A percentile compares a stretch with the other conserved stretches of the same genome.
phyloP scores from a whole-genome alignment of 2,329 filamentous ascomycete species.

The Didymella exigua region DNA sequence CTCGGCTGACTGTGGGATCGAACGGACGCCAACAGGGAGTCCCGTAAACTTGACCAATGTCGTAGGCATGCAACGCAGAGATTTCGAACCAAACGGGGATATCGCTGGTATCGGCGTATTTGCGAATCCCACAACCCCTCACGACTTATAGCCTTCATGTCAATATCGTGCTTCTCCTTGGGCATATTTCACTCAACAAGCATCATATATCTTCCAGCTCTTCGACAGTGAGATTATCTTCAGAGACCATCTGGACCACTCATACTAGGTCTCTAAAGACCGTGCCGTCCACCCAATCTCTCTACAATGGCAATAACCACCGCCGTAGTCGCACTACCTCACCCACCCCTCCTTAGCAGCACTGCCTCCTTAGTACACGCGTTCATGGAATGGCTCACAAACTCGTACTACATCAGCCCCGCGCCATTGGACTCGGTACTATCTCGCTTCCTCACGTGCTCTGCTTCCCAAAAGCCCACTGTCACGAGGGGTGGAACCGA shows the following conservation, averaged over 20 bases:
- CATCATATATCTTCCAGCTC: too few relatives aligned
- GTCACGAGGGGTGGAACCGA: not conserved
- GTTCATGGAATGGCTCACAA: conserved; percentile 34
- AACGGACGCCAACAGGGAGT: not conserved
- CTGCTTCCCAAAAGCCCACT: not conserved
- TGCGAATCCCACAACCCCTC: too few relatives aligned
- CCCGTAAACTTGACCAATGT: not conserved
- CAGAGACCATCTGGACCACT: too few relatives aligned
- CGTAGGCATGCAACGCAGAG: not conserved
- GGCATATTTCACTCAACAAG: too few relatives aligned
- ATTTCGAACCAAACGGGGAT: not conserved
- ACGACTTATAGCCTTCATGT: too few relatives aligned
- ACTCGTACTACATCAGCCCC: conserved; percentile 24
- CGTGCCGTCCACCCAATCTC: too few relatives aligned
- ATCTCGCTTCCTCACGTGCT: not conserved
- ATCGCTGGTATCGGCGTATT: not conserved
- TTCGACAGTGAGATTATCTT: too few relatives aligned
- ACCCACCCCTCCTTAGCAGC: conserved; percentile 27
- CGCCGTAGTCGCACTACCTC: too few relatives aligned
- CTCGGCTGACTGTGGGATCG: not conserved
- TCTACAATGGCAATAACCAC: too few relatives aligned
- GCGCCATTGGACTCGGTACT: conserved; percentile 13
- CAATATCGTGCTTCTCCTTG: too few relatives aligned
- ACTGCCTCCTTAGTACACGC: conserved; percentile 37
- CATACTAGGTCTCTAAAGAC: too few relatives aligned